Conservation (phyloP, 495 filamentous ascomycete species). For the Rusavskia elegans region DNA sequence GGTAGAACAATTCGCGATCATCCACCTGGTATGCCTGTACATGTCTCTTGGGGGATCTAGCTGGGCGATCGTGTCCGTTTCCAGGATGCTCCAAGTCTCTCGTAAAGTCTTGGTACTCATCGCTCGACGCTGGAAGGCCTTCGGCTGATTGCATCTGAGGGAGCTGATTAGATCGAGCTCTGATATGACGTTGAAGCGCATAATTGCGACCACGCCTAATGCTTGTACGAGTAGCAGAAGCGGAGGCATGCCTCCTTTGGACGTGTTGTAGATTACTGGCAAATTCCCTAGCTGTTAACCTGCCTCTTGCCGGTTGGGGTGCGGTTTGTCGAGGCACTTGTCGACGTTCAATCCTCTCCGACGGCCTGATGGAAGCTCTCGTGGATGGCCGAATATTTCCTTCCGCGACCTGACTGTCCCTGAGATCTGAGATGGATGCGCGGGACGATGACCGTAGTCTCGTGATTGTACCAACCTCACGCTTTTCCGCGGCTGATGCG, state of each 20-base stretch:
- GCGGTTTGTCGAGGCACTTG: constrained; percentile 12
- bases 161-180: constrained; percentile 5
- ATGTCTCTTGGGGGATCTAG: neutral
- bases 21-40: constrained; percentile 4
- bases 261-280: constrained; percentile 5
- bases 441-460: constrained; percentile 24
- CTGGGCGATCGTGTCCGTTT: neutral
- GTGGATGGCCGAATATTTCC: constrained; percentile 18
- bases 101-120: neutral
- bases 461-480: constrained; percentile 19
- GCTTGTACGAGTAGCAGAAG: neutral
- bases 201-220: neutral
- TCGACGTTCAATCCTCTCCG: constrained; percentile 22
- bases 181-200: constrained; percentile 11
- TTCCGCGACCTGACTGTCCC: constrained; percentile 24
- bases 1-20: constrained; percentile 28
- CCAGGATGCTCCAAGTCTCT: constrained; percentile 20
- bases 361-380: constrained; percentile 18
- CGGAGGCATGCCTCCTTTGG: constrained; percentile 5
- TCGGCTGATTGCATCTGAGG: neutral
- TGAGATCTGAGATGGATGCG: constrained; percentile 31
- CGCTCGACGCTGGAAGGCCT: neutral
- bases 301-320: constrained; percentile 2
- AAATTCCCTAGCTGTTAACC: constrained; percentile 13
- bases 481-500: neutral